phyloP scores from a whole-genome alignment of 2,329 filamentous ascomycete genomes.

The Fusarium ambrosium region DNA sequence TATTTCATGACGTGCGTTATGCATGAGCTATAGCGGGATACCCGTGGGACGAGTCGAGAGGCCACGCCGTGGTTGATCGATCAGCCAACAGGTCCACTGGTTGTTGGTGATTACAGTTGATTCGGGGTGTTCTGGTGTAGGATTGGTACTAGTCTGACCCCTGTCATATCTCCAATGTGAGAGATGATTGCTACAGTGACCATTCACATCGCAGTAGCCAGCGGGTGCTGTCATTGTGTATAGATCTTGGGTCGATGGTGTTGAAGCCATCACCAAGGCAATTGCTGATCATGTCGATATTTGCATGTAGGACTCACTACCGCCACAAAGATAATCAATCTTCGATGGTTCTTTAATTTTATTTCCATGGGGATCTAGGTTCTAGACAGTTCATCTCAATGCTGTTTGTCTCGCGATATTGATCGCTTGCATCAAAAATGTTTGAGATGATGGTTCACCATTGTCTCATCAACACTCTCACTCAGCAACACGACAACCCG shows the following conservation, averaged over 20 bases:
- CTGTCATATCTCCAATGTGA: slow-evolving; percentile 4
- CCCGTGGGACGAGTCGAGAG: slow-evolving; percentile 1
- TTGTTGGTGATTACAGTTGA: slow-evolving; percentile 12
- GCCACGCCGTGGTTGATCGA: neutral
- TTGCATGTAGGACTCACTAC: neutral
- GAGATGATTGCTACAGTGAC: neutral
- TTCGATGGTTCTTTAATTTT: neutral
- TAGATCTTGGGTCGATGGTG: neutral
- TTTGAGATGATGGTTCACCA: neutral
- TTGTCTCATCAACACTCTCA: neutral
- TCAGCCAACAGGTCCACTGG: slow-evolving; percentile 27
- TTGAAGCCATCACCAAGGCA: neutral
- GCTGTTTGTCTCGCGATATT: neutral
- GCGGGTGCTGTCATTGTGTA: neutral
- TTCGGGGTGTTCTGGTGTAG: neutral
- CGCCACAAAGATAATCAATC: neutral
- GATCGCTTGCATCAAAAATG: neutral
- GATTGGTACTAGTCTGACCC: slow-evolving; percentile 5
- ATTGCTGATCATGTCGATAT: neutral
- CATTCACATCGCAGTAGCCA: neutral
- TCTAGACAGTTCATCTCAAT: neutral
- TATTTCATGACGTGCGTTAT: slow-evolving; percentile 19
- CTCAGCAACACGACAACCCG: neutral
- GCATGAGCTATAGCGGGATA: slow-evolving; percentile 25
- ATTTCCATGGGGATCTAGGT: neutral